Evolutionary conservation across 1,284 basidiomycete species (phyloP), one percentile per base, ranked within the genome.

Genomic region (Naganishia liquefaciens): DNA sequence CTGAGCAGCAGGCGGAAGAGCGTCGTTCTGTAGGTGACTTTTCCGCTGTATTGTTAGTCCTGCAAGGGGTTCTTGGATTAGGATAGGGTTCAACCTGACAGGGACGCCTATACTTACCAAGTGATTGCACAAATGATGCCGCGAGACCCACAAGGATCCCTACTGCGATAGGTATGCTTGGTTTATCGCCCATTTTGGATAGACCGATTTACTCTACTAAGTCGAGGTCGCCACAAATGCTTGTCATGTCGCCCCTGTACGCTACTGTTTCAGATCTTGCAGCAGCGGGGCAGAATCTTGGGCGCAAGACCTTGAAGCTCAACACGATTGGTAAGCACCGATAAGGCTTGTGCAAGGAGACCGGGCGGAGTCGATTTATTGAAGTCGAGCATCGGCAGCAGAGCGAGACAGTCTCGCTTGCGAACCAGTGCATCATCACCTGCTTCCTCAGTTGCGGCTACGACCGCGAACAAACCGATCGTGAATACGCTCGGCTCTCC

Each of bases 1-100:
- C 72, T 87, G 86, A 61, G 84, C 77, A 39, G 83, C 75, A 53
- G 86, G 82, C 3, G 91, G 88, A 11, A 89, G 81, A 3, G 81
- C 79, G 70, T 93, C 89, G 75, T 96, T 92, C 67, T 89, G 81
- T 43, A 97, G 85, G 82, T 97, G 93, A 71, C 91, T 93, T 81
- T 95, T 94, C 69, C 94, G 87, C 77, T 97, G 93, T 68, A 98
- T 88, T 30, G 94, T 96, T 43, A 98, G 84, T 19, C 93, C 84
- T 82, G 70, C 49, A 13, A 39, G 13, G 13, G 6, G 54, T 17
- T 46, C 23, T 23, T 19, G 23, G 7, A 17, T 43, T 27, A 37
- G 30, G 28, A 42, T 27, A 27, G 9, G n/a, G 5, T 11, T 17
- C 23, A 23, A 51, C 23, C 1, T 19, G 30, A 15, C 30, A 28